Evolutionary conservation across 805 yeast genomes (phyloP).

Genomic region (Yarrowia deformans): DNA sequence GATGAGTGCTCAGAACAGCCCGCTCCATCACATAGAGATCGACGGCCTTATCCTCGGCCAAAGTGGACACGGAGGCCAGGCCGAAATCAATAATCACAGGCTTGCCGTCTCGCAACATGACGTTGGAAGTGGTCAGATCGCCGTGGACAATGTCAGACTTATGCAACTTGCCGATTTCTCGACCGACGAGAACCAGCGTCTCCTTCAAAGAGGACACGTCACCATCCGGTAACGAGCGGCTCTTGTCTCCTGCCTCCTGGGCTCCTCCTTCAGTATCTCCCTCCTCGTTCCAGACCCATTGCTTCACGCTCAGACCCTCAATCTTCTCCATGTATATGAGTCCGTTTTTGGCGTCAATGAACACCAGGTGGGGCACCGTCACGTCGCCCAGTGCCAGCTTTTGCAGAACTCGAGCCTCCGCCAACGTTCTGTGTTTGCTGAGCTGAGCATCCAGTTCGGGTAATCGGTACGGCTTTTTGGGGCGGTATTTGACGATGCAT

Average conservation of each 20-base stretch:
- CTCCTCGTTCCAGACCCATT: constrained; percentile 50
- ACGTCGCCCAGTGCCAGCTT: constrained; percentile 62
- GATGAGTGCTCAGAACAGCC: constrained; percentile 90
- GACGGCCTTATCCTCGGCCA: constrained; percentile 95
- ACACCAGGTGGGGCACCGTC: constrained; percentile 73
- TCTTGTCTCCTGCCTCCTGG: constrained; percentile 15
- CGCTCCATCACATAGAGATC: constrained; percentile 93
- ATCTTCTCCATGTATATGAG: constrained; percentile 87
- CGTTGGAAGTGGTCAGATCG: constrained; percentile 89
- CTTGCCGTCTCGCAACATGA: constrained; percentile 57
- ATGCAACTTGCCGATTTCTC: constrained; percentile 74
- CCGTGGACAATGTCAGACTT: constrained; percentile 85
- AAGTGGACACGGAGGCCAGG: constrained; percentile 65
- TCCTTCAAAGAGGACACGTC: constrained; percentile 42
- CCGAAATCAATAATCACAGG: constrained; percentile 92
- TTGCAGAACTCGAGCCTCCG: constrained; percentile 80
- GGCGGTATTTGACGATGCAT: constrained; percentile 78
- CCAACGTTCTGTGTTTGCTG: constrained; percentile 79
- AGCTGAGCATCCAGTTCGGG: constrained; percentile 76
- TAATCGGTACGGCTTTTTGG: constrained; percentile 90
- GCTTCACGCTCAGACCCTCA: constrained; percentile 54
- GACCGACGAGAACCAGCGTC: constrained; percentile 61
- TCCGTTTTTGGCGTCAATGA: constrained; percentile 79
- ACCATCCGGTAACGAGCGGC: neutral
- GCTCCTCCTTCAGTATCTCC: constrained; percentile 38